Conservation (phyloP, 2,329 filamentous ascomycete species). For the Exophiala phaeomuriformis region DNA sequence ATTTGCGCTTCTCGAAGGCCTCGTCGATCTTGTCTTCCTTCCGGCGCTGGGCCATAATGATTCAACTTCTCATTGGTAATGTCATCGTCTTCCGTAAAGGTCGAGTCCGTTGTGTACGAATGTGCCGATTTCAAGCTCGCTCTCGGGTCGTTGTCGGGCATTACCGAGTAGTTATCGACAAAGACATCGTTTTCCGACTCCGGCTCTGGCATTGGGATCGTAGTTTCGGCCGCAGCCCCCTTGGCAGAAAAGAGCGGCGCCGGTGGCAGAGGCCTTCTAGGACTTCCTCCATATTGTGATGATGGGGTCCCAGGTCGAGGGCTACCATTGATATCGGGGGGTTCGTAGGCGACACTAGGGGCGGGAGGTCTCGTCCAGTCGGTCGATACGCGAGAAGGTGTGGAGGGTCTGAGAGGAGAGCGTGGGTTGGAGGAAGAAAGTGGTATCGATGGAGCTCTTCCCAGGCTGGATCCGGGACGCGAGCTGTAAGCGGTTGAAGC, state of each 20-base stretch:
- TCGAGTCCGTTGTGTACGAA: conserved; percentile 56
- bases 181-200: conserved; percentile 63
- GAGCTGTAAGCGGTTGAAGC: conserved; percentile 32
- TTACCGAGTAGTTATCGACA: conserved; percentile 40
- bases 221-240: conserved; percentile 52
- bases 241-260: conserved; percentile 63
- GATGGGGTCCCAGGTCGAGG: conserved; percentile 86
- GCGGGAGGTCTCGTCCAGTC: conserved; percentile 68
- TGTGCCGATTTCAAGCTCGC: conserved; percentile 56
- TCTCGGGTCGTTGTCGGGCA: conserved; percentile 50
- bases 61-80: conserved; percentile 52
- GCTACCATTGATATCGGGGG: conserved; percentile 78
- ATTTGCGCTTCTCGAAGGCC: conserved; percentile 82
- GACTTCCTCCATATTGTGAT: conserved; percentile 79
- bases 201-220: conserved; percentile 59
- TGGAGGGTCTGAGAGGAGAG: conserved; percentile 47
- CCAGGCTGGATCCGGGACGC: conserved; percentile 38
- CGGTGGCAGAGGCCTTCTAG: conserved; percentile 76
- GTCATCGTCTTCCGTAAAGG: conserved; percentile 46
- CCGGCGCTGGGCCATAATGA: conserved; percentile 80
- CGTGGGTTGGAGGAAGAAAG: conserved; percentile 36
- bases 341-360: conserved; percentile 68
- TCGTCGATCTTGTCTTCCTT: conserved; percentile 76
- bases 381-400: conserved; percentile 40
- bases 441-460: conserved; percentile 37